A percentile compares a stretch with the other conserved stretches of the same genome.
Evolutionary conservation across 805 yeast genomes (phyloP).

Genomic region (Candida chauliodis): DNA sequence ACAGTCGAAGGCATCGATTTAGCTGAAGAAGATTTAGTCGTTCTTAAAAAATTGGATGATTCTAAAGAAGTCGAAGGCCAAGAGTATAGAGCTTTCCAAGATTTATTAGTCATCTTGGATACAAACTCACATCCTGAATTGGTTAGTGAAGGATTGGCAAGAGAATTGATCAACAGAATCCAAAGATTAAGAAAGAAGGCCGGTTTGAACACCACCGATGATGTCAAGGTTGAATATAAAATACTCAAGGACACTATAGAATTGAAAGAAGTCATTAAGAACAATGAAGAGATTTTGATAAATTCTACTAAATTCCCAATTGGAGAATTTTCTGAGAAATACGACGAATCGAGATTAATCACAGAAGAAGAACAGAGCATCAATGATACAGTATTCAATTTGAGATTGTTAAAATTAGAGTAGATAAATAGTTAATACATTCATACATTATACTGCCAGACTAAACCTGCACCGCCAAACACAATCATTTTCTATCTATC

Average conservation of each 20-base stretch:
- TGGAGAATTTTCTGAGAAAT: slow-evolving; percentile 42
- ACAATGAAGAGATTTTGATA: slow-evolving; percentile 63
- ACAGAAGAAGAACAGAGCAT: slow-evolving; percentile 82
- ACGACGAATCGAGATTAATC: slow-evolving; percentile 44
- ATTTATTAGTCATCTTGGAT: slow-evolving; percentile 86
- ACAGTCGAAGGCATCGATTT: slow-evolving; percentile 87
- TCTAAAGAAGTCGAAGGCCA: slow-evolving; percentile 67
- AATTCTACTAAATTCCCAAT: slow-evolving; percentile 75
- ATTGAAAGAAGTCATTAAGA: slow-evolving; percentile 56
- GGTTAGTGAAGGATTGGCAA: slow-evolving; percentile 90
- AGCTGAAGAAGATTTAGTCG: slow-evolving; percentile 83
- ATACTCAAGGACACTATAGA: slow-evolving; percentile 63
- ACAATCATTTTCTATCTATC: slow-evolving; percentile 32
- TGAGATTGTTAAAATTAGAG: slow-evolving; percentile 67
- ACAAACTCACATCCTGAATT: slow-evolving; percentile 83
- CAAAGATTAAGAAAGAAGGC: slow-evolving; percentile 97
- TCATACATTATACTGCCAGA: slow-evolving; percentile 35
- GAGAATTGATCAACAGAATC: slow-evolving; percentile 94
- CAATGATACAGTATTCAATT: slow-evolving; percentile 72
- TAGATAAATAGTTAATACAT: slow-evolving; percentile 9
- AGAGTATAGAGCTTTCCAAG: slow-evolving; percentile 84
- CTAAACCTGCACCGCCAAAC: slow-evolving; percentile 83
- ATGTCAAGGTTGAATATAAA: slow-evolving; percentile 80
- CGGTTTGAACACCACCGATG: slow-evolving; percentile 92
- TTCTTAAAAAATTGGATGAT: slow-evolving; percentile 76